Evolutionary conservation across 345 rosid species (phyloP).

Genomic region (Acer campestre): DNA sequence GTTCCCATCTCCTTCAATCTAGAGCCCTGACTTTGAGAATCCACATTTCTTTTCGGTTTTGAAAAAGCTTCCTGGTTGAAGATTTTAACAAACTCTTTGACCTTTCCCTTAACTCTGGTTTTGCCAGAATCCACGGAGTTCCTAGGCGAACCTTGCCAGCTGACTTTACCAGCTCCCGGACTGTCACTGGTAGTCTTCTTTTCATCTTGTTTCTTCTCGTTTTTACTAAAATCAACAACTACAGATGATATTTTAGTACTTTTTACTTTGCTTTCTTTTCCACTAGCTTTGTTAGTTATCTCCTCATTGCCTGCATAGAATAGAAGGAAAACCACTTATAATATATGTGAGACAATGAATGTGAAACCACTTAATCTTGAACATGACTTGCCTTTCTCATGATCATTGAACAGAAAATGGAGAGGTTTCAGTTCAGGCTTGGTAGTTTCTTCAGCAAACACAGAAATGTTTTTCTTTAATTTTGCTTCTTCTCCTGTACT

Average conservation of each 20-base stretch:
- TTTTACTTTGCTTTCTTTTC: slow-evolving; percentile 42
- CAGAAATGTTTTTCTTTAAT: slow-evolving; percentile 23
- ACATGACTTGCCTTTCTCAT: slow-evolving; percentile 35
- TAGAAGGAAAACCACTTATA: slow-evolving; percentile 15
- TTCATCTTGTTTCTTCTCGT: slow-evolving; percentile 40
- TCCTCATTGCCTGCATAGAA: slow-evolving; percentile 43
- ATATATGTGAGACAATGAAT: neutral
- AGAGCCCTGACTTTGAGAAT: slow-evolving; percentile 43
- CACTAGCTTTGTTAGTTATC: slow-evolving; percentile 22
- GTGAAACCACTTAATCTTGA: slow-evolving; percentile 4
- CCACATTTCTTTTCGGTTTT: slow-evolving; percentile 29
- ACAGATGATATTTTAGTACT: slow-evolving; percentile 27
- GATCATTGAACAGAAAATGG: slow-evolving; percentile 24
- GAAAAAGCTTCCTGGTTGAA: slow-evolving; percentile 63
- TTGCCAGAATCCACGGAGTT: slow-evolving; percentile 36
- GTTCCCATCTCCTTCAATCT: slow-evolving; percentile 39
- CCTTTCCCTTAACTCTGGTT: slow-evolving; percentile 56
- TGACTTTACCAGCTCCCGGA: slow-evolving; percentile 33
- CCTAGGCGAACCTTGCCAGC: slow-evolving; percentile 31
- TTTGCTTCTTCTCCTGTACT: slow-evolving; percentile 27
- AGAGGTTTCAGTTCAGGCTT: slow-evolving; percentile 40
- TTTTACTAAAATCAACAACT: slow-evolving; percentile 35
- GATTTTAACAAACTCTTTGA: slow-evolving; percentile 75
- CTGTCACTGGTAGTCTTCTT: slow-evolving; percentile 24
- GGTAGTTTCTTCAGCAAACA: slow-evolving; percentile 23